Percentiles rank a stretch among this genome's conserved stretches.
These are phyloP conservation scores for Licmophora abbreviata DNA, from an alignment of 108 stramenopile genomes.

Conservation along the genomic window DNA sequence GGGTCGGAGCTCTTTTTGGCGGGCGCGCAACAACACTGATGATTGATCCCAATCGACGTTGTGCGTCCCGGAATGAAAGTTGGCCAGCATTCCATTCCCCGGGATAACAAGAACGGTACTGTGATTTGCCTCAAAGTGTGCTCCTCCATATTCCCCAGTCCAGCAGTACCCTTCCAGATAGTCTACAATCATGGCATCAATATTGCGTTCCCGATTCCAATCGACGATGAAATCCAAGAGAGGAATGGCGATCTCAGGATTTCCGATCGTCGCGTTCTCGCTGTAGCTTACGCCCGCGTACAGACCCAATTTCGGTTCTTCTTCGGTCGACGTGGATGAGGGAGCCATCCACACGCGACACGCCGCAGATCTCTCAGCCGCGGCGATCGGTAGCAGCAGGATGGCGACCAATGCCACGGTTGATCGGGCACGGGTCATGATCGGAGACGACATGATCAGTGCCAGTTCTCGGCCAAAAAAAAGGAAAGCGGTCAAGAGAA, in stretches of 20 bases:
- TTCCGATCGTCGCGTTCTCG: slow-evolving; percentile 22
- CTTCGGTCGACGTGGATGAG: slow-evolving; percentile 13
- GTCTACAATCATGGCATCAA: slow-evolving; percentile 10
- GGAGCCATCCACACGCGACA: slow-evolving; percentile 40
- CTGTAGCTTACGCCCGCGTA: slow-evolving; percentile 27
- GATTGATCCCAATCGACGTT: slow-evolving; percentile 33
- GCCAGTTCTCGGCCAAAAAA: too few relatives aligned
- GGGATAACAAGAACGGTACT: slow-evolving; percentile 17
- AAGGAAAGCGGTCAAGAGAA: too few relatives aligned
- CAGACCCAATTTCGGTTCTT: slow-evolving; percentile 26
- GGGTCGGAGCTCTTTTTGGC: slow-evolving; percentile 5
- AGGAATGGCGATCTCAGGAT: slow-evolving; percentile 41
- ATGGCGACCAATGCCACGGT: neutral
- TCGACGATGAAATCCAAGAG: slow-evolving; percentile 21
- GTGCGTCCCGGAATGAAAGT: slow-evolving; percentile 28
- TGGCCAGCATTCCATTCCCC: slow-evolving; percentile 27
- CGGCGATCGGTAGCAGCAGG: neutral
- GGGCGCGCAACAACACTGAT: slow-evolving; percentile 9
- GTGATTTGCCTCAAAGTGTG: slow-evolving; percentile 26
- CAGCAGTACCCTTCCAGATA: slow-evolving; percentile 28
- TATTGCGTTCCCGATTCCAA: slow-evolving; percentile 3
- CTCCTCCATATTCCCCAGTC: slow-evolving; percentile 20
- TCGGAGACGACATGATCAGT: too few relatives aligned
- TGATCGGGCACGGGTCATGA: too few relatives aligned
- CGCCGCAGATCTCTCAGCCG: slow-evolving; percentile 1